Evolutionary conservation across 2,329 filamentous ascomycete species (phyloP).

Genomic region (Fusarium torreyae): DNA sequence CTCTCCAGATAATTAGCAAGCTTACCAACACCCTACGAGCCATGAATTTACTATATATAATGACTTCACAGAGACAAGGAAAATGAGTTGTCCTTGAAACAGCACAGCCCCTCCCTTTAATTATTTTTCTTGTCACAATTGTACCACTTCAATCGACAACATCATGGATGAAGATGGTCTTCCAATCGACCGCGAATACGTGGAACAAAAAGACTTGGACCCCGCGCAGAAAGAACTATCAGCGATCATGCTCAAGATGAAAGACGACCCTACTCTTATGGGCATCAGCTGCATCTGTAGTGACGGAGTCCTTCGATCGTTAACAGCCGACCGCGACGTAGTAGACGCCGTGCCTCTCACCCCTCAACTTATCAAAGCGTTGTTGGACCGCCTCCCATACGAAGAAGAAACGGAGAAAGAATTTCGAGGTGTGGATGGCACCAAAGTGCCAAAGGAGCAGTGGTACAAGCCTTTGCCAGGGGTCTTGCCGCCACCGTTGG

Average conservation of each 20-base stretch:
- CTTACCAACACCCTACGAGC: not conserved
- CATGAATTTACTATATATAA: not conserved
- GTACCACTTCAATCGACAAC: not conserved
- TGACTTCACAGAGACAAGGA: too few relatives aligned
- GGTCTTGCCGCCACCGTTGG: not conserved
- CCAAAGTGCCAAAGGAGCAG: constrained; percentile 48
- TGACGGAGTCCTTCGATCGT: constrained; percentile 40
- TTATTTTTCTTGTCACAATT: not conserved
- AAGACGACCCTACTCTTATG: constrained; percentile 3
- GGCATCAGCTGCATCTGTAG: constrained; percentile 21
- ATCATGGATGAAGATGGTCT: not conserved
- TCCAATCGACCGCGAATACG: not conserved
- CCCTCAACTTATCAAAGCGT: constrained; percentile 31
- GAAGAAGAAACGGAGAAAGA: constrained; percentile 6
- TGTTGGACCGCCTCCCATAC: constrained; percentile 31
- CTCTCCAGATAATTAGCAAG: not conserved
- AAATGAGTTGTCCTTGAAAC: too few relatives aligned
- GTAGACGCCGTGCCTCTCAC: constrained; percentile 29
- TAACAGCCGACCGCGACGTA: constrained; percentile 35
- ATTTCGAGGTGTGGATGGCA: constrained; percentile 44
- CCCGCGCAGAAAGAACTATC: not conserved
- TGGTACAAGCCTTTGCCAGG: constrained; percentile 10
- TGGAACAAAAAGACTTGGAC: constrained; percentile 7
- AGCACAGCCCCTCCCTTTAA: too few relatives aligned
- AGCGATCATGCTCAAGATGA: not conserved